Conservation (phyloP, 1,284 basidiomycete species). For the Agaricales sp. region DNA sequence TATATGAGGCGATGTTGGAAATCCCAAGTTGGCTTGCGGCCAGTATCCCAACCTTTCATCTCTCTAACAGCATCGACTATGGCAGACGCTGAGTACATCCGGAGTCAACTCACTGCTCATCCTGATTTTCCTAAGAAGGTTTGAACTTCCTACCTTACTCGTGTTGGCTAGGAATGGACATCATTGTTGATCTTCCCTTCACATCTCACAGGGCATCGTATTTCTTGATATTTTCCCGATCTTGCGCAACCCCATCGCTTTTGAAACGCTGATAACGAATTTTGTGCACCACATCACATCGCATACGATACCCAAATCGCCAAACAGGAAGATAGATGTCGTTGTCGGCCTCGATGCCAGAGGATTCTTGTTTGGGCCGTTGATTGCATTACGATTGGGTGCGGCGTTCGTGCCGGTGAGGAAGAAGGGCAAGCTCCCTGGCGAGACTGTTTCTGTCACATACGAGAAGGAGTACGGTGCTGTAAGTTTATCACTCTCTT, state of each 20-base stretch:
- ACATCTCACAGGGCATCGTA: conserved; percentile 50
- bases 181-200: conserved; percentile 5
- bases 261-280: conserved; percentile 89
- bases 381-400: conserved; percentile 84
- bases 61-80: conserved; percentile 35
- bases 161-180: neutral
- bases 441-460: conserved; percentile 64
- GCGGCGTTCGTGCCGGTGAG: conserved; percentile 96
- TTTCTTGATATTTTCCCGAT: conserved; percentile 92
- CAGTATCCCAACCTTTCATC: too few species aligned
- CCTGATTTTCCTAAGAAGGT: conserved; percentile 88
- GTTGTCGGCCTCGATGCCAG: conserved; percentile 95
- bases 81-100: conserved; percentile 73
- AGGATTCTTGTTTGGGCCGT: conserved; percentile 92
- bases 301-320: conserved; percentile 50
- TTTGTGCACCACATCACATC: conserved; percentile 82
- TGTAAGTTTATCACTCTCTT: conserved; percentile 31
- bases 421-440: conserved; percentile 92
- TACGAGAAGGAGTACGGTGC: conserved; percentile 94
- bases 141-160: conserved; percentile 10
- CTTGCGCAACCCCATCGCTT: conserved; percentile 72
- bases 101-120: conserved; percentile 56
- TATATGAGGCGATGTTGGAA: too few species aligned
- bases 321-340: conserved; percentile 77
- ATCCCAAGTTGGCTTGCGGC: too few species aligned